Evolutionary conservation across 192 early-diverging fungal genomes (phyloP).

Genomic region (Gaertneriomyces semiglobifer): DNA sequence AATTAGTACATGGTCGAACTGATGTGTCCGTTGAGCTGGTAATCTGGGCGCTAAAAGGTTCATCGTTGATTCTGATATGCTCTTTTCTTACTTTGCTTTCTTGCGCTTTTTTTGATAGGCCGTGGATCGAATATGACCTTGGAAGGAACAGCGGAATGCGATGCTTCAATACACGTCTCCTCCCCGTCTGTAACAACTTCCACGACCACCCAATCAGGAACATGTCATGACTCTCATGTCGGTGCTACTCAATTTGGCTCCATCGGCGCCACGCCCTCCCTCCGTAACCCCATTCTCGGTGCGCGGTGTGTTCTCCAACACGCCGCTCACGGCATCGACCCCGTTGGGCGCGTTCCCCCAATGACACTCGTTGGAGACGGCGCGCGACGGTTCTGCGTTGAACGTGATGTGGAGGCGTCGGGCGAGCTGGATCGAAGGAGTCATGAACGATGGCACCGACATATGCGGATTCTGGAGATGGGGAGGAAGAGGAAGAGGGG

Average conservation of each 20-base stretch:
- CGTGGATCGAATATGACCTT: constrained; percentile 78
- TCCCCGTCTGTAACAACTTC: constrained; percentile 61
- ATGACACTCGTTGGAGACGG: constrained; percentile 56
- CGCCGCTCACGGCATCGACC: constrained; percentile 40
- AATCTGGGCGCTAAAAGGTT: neutral
- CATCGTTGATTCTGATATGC: neutral
- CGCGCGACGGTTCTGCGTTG: constrained; percentile 34
- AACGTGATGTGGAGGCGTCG: neutral
- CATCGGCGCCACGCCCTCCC: constrained; percentile 65
- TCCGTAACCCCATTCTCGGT: constrained; percentile 64
- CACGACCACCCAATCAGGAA: neutral
- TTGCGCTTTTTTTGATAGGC: constrained; percentile 57
- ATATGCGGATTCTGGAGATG: constrained; percentile 9
- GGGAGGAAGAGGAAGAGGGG: constrained; percentile 1
- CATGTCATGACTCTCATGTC: no score
- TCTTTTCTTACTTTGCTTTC: constrained; percentile 39
- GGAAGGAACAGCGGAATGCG: constrained; percentile 74
- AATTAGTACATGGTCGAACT: neutral
- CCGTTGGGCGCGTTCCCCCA: constrained; percentile 53
- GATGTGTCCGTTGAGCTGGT: neutral
- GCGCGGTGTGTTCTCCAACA: constrained; percentile 44
- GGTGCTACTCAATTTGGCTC: constrained; percentile 58
- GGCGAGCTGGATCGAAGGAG: neutral
- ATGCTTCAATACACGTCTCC: constrained; percentile 46
- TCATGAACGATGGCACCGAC: constrained; percentile 3